Conservation (phyloP, 495 filamentous ascomycete genomes). For the Hypoxylon subgilvum region DNA sequence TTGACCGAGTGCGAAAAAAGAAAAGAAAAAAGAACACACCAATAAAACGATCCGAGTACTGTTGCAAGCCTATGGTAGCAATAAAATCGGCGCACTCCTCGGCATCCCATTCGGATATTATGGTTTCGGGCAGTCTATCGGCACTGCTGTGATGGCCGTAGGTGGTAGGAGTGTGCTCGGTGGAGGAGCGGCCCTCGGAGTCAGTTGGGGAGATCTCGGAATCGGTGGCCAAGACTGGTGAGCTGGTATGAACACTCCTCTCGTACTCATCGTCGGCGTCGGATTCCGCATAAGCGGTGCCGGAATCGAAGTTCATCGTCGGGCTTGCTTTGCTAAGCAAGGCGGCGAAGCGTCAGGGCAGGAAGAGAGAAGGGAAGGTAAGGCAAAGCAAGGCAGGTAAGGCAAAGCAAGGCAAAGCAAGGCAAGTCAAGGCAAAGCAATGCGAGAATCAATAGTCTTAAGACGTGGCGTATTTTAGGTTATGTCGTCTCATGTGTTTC, state of each 20-base stretch:
- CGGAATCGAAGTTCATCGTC: constrained; percentile 63
- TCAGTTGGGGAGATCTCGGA: constrained; percentile 81
- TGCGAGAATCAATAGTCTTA: no score
- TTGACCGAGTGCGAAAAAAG: constrained; percentile 19
- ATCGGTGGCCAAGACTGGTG: constrained; percentile 74
- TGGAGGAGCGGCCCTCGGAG: constrained; percentile 72
- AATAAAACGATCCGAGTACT: constrained; percentile 82
- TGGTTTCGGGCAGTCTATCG: constrained; percentile 73
- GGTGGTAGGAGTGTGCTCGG: constrained; percentile 87
- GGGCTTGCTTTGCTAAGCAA: constrained; percentile 7
- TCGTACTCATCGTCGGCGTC: constrained; percentile 97
- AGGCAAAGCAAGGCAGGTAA: background rate
- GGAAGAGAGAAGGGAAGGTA: background rate
- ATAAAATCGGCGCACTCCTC: constrained; percentile 91
- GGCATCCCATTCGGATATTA: constrained; percentile 85
- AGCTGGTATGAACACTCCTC: constrained; percentile 73
- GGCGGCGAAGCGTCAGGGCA: background rate
- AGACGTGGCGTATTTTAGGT: background rate
- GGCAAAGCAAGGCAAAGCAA: no score
- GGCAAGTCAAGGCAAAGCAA: no score
- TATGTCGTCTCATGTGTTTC: no score
- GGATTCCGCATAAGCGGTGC: constrained; percentile 76
- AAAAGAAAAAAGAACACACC: constrained; percentile 58
- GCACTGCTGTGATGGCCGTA: constrained; percentile 73
- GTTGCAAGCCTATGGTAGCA: constrained; percentile 74